phyloP scores from a whole-genome alignment of 805 yeast species.

The Metschnikowia lachancei region DNA sequence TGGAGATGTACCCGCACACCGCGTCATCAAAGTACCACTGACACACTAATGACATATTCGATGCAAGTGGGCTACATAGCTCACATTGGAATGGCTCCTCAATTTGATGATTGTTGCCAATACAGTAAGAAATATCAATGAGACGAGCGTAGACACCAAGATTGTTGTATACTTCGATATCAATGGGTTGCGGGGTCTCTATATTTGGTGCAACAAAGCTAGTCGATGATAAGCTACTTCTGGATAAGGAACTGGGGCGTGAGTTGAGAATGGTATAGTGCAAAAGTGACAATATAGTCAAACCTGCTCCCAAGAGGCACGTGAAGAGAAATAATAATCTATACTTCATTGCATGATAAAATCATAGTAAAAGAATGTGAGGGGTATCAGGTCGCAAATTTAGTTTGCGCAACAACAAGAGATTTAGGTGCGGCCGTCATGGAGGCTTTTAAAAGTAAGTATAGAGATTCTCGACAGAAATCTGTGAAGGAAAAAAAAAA shows the following conservation, averaged over 20 bases:
- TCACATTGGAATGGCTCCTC: constrained; percentile 40
- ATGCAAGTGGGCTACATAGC: constrained; percentile 29
- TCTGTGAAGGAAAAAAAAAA: background rate
- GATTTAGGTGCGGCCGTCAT: too few relatives aligned
- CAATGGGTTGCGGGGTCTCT: constrained; percentile 20
- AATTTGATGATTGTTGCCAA: constrained; percentile 30
- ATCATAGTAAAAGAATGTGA: background rate
- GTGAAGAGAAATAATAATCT: background rate
- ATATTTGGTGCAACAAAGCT: background rate
- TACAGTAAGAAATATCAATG: constrained; percentile 44
- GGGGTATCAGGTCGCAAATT: too few relatives aligned
- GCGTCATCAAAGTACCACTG: constrained; percentile 40
- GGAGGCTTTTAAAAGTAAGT: too few relatives aligned
- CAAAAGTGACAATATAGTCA: background rate
- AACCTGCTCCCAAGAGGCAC: background rate
- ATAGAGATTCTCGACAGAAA: background rate
- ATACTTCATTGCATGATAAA: background rate
- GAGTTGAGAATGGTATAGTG: too few relatives aligned
- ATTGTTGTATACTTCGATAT: constrained; percentile 25
- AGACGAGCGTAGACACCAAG: constrained; percentile 41
- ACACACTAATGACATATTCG: constrained; percentile 35
- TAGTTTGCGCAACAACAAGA: too few relatives aligned
- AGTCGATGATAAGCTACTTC: too few relatives aligned
- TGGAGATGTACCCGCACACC: constrained; percentile 40
- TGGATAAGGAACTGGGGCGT: background rate